Conservation (phyloP, 805 yeast species). For the Pichia paraexigua region DNA sequence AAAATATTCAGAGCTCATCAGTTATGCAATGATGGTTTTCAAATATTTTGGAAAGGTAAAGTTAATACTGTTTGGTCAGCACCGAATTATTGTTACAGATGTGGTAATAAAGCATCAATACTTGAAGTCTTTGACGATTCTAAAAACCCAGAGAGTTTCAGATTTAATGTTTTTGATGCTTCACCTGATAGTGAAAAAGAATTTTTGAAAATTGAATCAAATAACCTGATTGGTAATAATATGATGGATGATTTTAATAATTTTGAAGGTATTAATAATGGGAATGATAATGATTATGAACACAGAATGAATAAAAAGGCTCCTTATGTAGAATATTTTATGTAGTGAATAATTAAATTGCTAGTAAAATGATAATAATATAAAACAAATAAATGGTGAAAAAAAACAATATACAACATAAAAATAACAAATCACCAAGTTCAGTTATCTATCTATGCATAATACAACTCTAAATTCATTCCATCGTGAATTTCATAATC, state of each 20-base stretch:
- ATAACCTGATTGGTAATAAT: constrained; percentile 14
- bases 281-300: constrained; percentile 12
- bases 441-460: constrained; percentile 33
- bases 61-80: constrained; percentile 98
- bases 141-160: constrained; percentile 51
- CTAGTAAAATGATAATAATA: not conserved
- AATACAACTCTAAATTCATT: constrained; percentile 77
- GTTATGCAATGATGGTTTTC: constrained; percentile 92
- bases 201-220: constrained; percentile 31
- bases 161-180: constrained; percentile 91
- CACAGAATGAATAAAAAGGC: constrained; percentile 26
- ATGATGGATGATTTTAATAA: constrained; percentile 22
- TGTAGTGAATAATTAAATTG: constrained; percentile 18
- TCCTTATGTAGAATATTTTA: constrained; percentile 35
- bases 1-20: constrained; percentile 93
- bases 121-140: constrained; percentile 61
- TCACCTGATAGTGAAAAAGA: constrained; percentile 85
- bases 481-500: constrained; percentile 94
- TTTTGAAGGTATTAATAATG: constrained; percentile 8
- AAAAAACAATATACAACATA: not conserved
- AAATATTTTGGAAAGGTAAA: constrained; percentile 80
- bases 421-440: not conserved
- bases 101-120: constrained; percentile 98
- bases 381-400: not conserved
- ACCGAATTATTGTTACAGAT: constrained; percentile 93